These are phyloP conservation scores for Aspergillus egyptiacus DNA, from an alignment of 495 filamentous ascomycete genomes.

Conservation along the genomic window DNA sequence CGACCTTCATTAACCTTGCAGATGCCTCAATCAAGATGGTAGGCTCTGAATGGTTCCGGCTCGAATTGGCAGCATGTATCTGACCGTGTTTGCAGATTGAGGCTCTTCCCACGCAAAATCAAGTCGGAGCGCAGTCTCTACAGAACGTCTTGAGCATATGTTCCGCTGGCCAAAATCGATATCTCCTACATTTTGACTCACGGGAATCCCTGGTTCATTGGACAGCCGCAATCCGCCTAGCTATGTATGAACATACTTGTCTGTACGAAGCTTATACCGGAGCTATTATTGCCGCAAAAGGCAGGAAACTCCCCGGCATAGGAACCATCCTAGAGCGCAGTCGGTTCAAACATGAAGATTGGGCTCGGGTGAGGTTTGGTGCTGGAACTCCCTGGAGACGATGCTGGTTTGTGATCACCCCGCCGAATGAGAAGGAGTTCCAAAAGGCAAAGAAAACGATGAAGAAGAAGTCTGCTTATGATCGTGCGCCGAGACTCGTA, in stretches of 20 bases:
- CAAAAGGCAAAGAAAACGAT: conserved; percentile 73
- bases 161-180: conserved; percentile 91
- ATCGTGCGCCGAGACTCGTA: conserved; percentile 57
- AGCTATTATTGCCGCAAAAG: conserved; percentile 91
- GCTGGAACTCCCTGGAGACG: conserved; percentile 94
- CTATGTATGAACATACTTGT: conserved; percentile 91
- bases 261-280: conserved; percentile 97
- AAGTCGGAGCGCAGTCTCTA: conserved; percentile 61
- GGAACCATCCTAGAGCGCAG: conserved; percentile 74
- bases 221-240: conserved; percentile 89
- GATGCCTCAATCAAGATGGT: conserved; percentile 99
- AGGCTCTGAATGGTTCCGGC: conserved; percentile 15
- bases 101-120: conserved; percentile 72
- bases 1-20: conserved; percentile 94
- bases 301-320: conserved; percentile 81
- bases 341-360: conserved; percentile 75
- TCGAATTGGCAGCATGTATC: background rate
- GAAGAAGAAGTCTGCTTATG: conserved; percentile 83
- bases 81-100: conserved; percentile 59
- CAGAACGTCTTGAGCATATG: conserved; percentile 94
- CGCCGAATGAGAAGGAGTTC: conserved; percentile 87
- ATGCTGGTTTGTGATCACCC: conserved; percentile 91
- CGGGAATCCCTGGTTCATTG: conserved; percentile 89
- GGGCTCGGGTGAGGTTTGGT: conserved; percentile 92
- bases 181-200: conserved; percentile 92